Evolutionary conservation across 108 stramenopile genomes (phyloP).

Genomic region (Fragilaria radians): DNA sequence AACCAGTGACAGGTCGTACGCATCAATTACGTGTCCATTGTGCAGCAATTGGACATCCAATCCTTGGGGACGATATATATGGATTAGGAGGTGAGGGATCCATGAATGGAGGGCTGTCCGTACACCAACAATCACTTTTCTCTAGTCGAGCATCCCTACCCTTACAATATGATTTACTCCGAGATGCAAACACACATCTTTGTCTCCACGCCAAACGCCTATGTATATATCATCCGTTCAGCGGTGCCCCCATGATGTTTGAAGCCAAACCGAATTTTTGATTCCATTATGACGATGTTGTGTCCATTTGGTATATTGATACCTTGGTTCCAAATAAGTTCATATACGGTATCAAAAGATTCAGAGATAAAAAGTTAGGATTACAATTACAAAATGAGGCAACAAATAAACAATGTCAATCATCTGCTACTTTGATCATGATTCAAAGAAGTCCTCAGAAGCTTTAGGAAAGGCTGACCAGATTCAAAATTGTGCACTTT

Average conservation of each 20-base stretch:
- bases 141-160: slow-evolving; percentile 25
- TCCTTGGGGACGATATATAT: slow-evolving; percentile 79
- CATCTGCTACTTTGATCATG: too few species aligned
- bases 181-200: slow-evolving; percentile 25
- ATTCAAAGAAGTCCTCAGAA: too few species aligned
- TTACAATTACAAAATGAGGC: too few species aligned
- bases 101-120: slow-evolving; percentile 32
- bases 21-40: slow-evolving; percentile 82
- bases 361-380: too few species aligned
- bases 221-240: slow-evolving; percentile 53
- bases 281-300: too few species aligned
- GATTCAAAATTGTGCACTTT: too few species aligned
- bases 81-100: slow-evolving; percentile 45
- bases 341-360: too few species aligned
- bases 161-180: slow-evolving; percentile 9
- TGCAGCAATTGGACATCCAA: slow-evolving; percentile 71
- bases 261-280: slow-evolving; percentile 58
- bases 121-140: slow-evolving; percentile 4
- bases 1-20: slow-evolving; percentile 61
- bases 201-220: slow-evolving; percentile 64
- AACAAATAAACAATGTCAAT: too few species aligned
- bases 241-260: slow-evolving; percentile 51
- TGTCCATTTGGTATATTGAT: too few species aligned
- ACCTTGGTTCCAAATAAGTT: too few species aligned
- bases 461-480: too few species aligned